Percentiles rank a stretch among this genome's conserved stretches.
phyloP scores from a whole-genome alignment of 768 basidiomycete genomes.

The Lactarius akahatsu region DNA sequence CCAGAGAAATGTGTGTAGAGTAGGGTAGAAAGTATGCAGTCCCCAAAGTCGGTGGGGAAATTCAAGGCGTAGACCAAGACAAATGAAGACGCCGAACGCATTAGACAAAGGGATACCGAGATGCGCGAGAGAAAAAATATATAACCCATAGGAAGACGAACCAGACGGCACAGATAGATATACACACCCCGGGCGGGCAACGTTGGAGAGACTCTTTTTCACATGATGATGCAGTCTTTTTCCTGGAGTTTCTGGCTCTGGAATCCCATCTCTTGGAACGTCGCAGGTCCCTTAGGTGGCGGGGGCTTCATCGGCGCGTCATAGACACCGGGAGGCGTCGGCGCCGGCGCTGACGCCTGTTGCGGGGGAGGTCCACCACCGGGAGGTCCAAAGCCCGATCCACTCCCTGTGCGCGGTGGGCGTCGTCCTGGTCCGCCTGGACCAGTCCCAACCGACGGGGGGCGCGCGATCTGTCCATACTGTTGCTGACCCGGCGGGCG shows the following conservation, averaged over 20 bases:
- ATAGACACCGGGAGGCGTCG: background rate
- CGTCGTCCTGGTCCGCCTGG: constrained; percentile 11
- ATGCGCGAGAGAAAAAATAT: background rate
- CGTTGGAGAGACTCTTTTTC: background rate
- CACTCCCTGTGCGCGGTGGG: background rate
- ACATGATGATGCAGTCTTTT: constrained; percentile 90
- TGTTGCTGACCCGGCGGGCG: constrained; percentile 6
- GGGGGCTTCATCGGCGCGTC: constrained; percentile 26
- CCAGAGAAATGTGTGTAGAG: background rate
- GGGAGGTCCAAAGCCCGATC: background rate
- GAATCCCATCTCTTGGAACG: constrained; percentile 95
- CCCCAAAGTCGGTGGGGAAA: background rate
- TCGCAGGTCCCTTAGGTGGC: constrained; percentile 53
- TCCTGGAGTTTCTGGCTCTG: constrained; percentile 73
- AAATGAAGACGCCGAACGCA: background rate
- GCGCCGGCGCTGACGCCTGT: constrained; percentile 7
- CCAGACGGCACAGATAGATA: background rate
- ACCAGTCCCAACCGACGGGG: background rate
- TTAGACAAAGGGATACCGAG: background rate
- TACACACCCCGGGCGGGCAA: background rate
- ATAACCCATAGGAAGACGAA: background rate
- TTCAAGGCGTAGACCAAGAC: background rate
- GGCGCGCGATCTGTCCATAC: constrained; percentile 4
- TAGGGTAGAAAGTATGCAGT: background rate
- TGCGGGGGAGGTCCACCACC: background rate